These are phyloP conservation scores for Fonsecaea erecta DNA, from an alignment of 2,329 filamentous ascomycete genomes.

Conservation along the genomic window DNA sequence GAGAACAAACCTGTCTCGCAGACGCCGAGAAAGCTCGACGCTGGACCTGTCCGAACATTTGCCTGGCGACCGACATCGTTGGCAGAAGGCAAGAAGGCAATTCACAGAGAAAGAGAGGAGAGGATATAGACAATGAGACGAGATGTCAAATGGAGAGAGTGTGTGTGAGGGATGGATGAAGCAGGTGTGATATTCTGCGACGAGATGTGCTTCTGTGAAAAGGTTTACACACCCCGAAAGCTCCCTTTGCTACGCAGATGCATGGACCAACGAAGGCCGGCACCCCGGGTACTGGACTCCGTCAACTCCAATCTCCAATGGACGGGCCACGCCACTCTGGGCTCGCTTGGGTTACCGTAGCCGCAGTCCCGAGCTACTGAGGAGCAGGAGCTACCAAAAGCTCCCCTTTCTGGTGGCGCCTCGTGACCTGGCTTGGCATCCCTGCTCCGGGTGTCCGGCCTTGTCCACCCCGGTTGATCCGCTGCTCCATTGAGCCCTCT, in stretches of 20 bases:
- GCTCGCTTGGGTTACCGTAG: constrained; percentile 5
- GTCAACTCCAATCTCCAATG: background rate
- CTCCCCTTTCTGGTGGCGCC: background rate
- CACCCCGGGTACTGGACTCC: background rate
- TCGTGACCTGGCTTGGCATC: constrained; percentile 20
- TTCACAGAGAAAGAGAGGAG: background rate
- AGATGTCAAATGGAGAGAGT: background rate
- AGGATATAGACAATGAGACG: background rate
- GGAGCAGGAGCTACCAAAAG: background rate
- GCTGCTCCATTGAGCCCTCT: background rate
- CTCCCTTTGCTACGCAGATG: background rate
- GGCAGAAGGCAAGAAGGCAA: background rate
- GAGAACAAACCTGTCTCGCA: constrained; percentile 69
- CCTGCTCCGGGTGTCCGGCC: constrained; percentile 6
- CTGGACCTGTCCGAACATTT: constrained; percentile 61
- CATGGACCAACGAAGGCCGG: background rate
- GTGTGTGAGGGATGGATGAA: constrained; percentile 9
- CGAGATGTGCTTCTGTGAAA: constrained; percentile 11
- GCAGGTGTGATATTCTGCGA: constrained; percentile 1
- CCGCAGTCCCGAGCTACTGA: constrained; percentile 16
- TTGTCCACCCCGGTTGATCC: background rate
- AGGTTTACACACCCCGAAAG: constrained; percentile 9
- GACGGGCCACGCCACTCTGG: background rate
- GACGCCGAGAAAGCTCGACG: constrained; percentile 81
- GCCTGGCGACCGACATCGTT: constrained; percentile 37